Base-by-base conservation (phyloP, 208 protist genomes). In the Naegleria gruberi region DNA sequence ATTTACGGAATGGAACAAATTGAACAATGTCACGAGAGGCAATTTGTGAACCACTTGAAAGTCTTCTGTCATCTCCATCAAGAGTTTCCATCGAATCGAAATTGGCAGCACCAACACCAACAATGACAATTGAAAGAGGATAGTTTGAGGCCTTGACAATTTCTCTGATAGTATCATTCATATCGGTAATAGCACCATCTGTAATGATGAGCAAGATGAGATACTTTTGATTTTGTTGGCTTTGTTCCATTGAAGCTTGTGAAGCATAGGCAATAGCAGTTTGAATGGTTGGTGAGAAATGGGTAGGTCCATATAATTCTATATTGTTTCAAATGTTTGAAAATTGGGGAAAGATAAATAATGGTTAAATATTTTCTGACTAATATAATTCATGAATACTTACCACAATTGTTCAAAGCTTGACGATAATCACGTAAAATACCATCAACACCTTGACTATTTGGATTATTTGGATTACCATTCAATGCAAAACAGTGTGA, bases 11-110 rank as follows among this genome's bases (percentile, higher is more conserved):
- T 8, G 94, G 81, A 8, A 95, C 94, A 91, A 95, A 95, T 81
- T 89, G 87, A 82, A 91, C 90, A 89, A 91, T 91, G 46, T 91
- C 90, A 15, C 90, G 41, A 15, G 7, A 74, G 0, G 47, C 77
- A 1, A 87, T 37, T 34, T 91, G 86, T 4, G 8, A 23, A 30
- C 57, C 89, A 45, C 0, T 37, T n/a, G 41, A 17, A 37, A 91
- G 12, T 81, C 6, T 65, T 40, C 43, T 42, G 6, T 95, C 95
- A 91, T 97, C 95, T 65, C 86, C 91, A 90, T 96, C 95, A 12
- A 98, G 92, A n/a, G 90, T 87, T n/a, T 96, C 93, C 97, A 98
- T 98, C 46, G 94, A 93, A n/a, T 2, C 65, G 92, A 98, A 98
- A 91, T 97, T 91, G 1, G 95, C 96, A 51, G 81, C 91, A 42